Evolutionary conservation across 176 grass and related monocot genomes (phyloP).

Genomic region (Themeda triandra): DNA sequence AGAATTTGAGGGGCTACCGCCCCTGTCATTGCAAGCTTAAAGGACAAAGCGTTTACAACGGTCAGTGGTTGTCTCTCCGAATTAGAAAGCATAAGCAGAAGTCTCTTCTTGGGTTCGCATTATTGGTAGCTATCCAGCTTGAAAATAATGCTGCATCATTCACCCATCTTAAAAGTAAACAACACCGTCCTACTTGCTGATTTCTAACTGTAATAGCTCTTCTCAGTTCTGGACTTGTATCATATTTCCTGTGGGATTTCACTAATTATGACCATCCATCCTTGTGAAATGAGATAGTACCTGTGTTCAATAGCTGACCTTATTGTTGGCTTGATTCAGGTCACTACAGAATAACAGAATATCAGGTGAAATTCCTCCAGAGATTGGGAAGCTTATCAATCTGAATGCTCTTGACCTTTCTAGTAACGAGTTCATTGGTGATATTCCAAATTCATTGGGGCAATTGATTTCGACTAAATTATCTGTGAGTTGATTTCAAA

Average conservation of each 20-base stretch:
- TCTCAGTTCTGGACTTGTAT: constrained; percentile 7
- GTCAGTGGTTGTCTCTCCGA: background rate
- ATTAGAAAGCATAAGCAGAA: background rate
- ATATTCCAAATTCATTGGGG: constrained; percentile 86
- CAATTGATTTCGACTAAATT: constrained; percentile 71
- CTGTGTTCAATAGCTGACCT: background rate
- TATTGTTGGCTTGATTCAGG: constrained; percentile 35
- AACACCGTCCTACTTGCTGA: background rate
- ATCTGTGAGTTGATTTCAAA: constrained; percentile 62
- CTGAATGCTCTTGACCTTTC: constrained; percentile 88
- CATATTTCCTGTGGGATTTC: background rate
- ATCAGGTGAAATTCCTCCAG: constrained; percentile 78
- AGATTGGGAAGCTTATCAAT: constrained; percentile 77
- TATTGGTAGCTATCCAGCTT: no score
- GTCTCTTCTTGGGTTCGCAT: no score
- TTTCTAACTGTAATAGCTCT: background rate
- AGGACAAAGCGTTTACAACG: no score
- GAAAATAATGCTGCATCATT: background rate
- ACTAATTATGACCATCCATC: background rate
- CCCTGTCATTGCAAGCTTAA: no score
- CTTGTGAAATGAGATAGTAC: background rate
- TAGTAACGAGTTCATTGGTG: constrained; percentile 73
- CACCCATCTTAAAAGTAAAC: background rate
- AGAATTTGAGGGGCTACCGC: no score
- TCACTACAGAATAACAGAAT: constrained; percentile 95